Base-by-base conservation (phyloP, 2,329 filamentous ascomycete species). In the Cercospora berteroae region DNA sequence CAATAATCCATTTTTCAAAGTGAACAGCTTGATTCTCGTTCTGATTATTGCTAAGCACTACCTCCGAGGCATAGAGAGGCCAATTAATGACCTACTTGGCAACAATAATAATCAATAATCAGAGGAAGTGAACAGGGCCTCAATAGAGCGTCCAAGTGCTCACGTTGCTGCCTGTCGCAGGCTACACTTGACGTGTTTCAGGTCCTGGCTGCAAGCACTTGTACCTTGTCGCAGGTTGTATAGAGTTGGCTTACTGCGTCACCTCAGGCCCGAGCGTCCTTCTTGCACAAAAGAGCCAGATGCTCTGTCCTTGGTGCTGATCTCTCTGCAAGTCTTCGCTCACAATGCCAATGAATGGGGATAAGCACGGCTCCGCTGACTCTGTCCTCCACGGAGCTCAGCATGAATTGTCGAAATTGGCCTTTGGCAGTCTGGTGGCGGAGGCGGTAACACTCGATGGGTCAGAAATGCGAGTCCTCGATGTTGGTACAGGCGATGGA, bases 401-500 rank as follows among this genome's bases (percentile, higher is more conserved):
- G 16, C 65, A 67, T 48, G 65, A 67, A 29, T 39, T 63, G 5
- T 52, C 20, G 18, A 63, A 33, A 55, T 42, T 10, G 31, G 60
- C 65, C 9, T 67, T 67, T 23, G 65, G 60, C 7, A 63, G 39
- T 16, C 36, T 56, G 1, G 57, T 58, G 16, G 10, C 48, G 10
- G 57, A 64, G 27, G 10, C 66, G 3, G 39, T 60, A 2, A 44
- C 55, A n/a, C 66, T 67, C 16, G 57, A 20, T 8, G 12, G 56
- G 1, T 27, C 66, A 23, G 48, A 56, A 2, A 36, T 67, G 12
- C 66, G 62, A 13, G 33, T 64, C 7, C 57, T 67, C 8, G 66
- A 67, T 31, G 44, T 67, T 2, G 57, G 57, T 3, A 61, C 66
- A 1, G 61, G 62, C 5, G 57, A 65, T n/a, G 66, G 66, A 6